Percentiles rank a stretch among this genome's conserved stretches.
These are phyloP conservation scores for Physocladia obscura DNA, from an alignment of 192 early-diverging fungal genomes.

Conservation along the genomic window DNA sequence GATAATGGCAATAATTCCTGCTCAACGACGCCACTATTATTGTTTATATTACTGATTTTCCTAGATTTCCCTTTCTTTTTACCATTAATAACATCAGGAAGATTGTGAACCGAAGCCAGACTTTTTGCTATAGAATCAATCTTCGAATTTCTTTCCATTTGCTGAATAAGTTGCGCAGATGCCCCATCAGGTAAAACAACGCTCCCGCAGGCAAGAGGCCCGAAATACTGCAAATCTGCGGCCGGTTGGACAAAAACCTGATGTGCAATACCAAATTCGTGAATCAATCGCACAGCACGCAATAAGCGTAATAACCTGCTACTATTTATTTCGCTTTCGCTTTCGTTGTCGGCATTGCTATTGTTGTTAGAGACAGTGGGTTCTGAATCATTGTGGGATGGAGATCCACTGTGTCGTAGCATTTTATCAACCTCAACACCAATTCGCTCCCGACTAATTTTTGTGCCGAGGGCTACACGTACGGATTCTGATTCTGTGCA, in stretches of 20 bases:
- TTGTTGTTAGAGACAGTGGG: not conserved
- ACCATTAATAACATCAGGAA: too few species aligned
- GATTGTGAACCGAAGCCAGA: not conserved
- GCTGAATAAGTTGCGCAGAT: too few species aligned
- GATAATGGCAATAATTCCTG: not conserved
- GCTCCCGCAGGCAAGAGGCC: not conserved
- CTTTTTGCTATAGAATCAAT: not conserved
- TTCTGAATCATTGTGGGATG: not conserved
- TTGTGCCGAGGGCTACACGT: slow-evolving; percentile 64
- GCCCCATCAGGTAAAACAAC: not conserved
- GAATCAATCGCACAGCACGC: slow-evolving; percentile 21
- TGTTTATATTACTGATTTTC: too few species aligned
- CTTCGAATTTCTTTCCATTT: too few species aligned
- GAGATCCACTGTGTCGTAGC: slow-evolving; percentile 47
- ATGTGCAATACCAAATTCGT: slow-evolving; percentile 16
- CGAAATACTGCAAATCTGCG: not conserved
- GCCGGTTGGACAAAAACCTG: slow-evolving; percentile 14
- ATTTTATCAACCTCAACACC: slow-evolving; percentile 94
- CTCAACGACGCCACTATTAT: not conserved
- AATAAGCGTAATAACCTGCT: too few species aligned
- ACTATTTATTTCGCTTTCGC: too few species aligned
- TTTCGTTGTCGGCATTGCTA: not conserved
- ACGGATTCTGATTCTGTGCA: not conserved
- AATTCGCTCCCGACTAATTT: slow-evolving; percentile 90
- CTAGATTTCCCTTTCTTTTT: too few species aligned